phyloP scores from a whole-genome alignment of 768 basidiomycete genomes.

The Piloderma croceum region DNA sequence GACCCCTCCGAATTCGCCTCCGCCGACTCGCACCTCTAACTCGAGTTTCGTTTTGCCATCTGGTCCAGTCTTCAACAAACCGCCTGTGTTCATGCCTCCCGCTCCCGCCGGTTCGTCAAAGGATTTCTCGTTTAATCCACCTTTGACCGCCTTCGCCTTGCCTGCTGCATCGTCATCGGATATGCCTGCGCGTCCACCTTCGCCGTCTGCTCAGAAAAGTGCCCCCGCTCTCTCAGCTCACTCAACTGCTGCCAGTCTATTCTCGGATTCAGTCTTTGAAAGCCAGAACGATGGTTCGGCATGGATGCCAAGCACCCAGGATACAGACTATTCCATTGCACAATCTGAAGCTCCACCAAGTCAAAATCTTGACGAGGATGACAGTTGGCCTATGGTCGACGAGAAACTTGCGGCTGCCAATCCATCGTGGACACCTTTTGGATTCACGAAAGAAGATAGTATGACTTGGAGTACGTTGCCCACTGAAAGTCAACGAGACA shows the following conservation, averaged over 20 bases:
- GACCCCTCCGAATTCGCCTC: constrained; percentile 56
- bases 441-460: constrained; percentile 54
- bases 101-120: constrained; percentile 12
- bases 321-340: constrained; percentile 44
- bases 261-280: constrained; percentile 49
- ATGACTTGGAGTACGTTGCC: constrained; percentile 72
- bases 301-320: constrained; percentile 60
- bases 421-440: constrained; percentile 56
- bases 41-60: constrained; percentile 31
- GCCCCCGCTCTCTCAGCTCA: constrained; percentile 39
- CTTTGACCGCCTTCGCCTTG: constrained; percentile 34
- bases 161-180: constrained; percentile 44
- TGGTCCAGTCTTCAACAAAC: constrained; percentile 58
- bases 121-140: constrained; percentile 31
- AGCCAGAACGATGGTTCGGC: constrained; percentile 37
- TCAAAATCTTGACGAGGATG: constrained; percentile 50
- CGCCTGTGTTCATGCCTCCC: constrained; percentile 13
- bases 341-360: constrained; percentile 21
- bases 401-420: constrained; percentile 52
- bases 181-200: constrained; percentile 30
- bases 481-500: constrained; percentile 51
- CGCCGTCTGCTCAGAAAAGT: constrained; percentile 21
- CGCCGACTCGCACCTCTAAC: constrained; percentile 18
- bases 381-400: constrained; percentile 75
- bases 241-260: constrained; percentile 48